Evolutionary conservation across 1,139 yeast species (phyloP).

Genomic region (Candida sanyaensis): DNA sequence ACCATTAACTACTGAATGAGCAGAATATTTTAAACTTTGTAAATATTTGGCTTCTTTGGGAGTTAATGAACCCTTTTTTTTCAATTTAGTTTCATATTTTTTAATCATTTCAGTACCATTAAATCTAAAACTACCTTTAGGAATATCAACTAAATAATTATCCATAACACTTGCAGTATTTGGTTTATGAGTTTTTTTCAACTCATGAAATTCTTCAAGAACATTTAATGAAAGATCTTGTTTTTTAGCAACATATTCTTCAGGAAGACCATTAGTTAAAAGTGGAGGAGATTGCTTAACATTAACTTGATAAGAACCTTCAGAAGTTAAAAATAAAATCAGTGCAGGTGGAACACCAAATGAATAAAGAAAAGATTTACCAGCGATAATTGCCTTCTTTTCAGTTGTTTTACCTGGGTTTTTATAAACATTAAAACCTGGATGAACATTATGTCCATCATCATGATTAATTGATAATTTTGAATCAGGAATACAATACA

Average conservation of each 20-base stretch:
- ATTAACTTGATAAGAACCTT: conserved; percentile 31
- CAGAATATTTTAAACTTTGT: conserved; percentile 30
- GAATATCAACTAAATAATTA: conserved; percentile 27
- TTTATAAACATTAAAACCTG: conserved; percentile 46
- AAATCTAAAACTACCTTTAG: conserved; percentile 29
- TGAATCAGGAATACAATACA: conserved; percentile 29
- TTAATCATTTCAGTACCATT: conserved; percentile 23
- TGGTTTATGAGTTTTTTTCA: conserved; percentile 23
- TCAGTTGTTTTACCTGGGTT: conserved; percentile 32
- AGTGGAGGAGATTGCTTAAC: conserved; percentile 19
- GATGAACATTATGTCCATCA: conserved; percentile 31
- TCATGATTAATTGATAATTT: conserved; percentile 21
- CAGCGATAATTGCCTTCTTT: conserved; percentile 36
- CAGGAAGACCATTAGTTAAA: conserved; percentile 28
- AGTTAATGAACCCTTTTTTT: conserved; percentile 16
- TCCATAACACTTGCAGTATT: conserved; percentile 26
- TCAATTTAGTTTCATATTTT: conserved; percentile 19
- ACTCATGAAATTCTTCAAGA: conserved; percentile 23
- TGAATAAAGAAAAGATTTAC: conserved; percentile 47
- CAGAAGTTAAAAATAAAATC: conserved; percentile 41
- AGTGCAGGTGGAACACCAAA: conserved; percentile 45
- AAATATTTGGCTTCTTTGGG: conserved; percentile 27
- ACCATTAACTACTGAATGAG: conserved; percentile 20
- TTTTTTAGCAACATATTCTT: conserved; percentile 19
- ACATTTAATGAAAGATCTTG: conserved; percentile 22